Evolutionary conservation across 805 yeast species (phyloP).

Genomic region (Kregervanrija fluxuum): DNA sequence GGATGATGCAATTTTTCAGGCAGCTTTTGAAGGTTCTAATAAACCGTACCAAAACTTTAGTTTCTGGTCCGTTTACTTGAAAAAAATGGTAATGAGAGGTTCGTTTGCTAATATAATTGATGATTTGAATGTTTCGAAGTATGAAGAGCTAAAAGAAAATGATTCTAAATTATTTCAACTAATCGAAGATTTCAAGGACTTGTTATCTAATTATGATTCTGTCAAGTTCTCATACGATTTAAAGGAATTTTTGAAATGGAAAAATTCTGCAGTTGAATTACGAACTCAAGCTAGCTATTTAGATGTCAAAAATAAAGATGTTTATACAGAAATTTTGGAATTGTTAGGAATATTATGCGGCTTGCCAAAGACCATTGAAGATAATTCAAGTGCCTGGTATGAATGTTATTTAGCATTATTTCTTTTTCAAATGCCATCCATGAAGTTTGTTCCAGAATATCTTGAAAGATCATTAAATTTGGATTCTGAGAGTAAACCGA

Average conservation of each 20-base stretch:
- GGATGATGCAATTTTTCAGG: slow-evolving; percentile 40
- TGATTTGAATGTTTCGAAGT: slow-evolving; percentile 39
- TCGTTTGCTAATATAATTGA: slow-evolving; percentile 46
- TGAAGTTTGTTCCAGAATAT: slow-evolving; percentile 35
- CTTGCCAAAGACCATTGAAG: slow-evolving; percentile 39
- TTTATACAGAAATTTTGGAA: slow-evolving; percentile 33
- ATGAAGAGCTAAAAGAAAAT: slow-evolving; percentile 28
- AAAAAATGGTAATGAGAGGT: slow-evolving; percentile 55
- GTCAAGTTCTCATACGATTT: slow-evolving; percentile 29
- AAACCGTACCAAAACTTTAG: slow-evolving; percentile 40
- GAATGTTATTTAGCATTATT: slow-evolving; percentile 41
- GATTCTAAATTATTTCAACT: slow-evolving; percentile 28
- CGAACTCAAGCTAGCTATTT: slow-evolving; percentile 33
- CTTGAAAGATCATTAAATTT: slow-evolving; percentile 26
- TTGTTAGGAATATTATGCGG: slow-evolving; percentile 41
- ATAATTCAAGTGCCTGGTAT: slow-evolving; percentile 56
- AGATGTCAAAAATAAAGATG: slow-evolving; percentile 20
- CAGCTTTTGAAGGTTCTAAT: slow-evolving; percentile 33
- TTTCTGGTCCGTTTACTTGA: slow-evolving; percentile 58
- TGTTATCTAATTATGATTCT: slow-evolving; percentile 34
- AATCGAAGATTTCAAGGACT: slow-evolving; percentile 33
- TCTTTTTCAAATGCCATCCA: slow-evolving; percentile 52
- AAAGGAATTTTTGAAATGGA: slow-evolving; percentile 43
- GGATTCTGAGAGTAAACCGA: slow-evolving; percentile 19
- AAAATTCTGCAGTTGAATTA: slow-evolving; percentile 40